Percentiles rank a stretch among this genome's conserved stretches.
Conservation (phyloP, 2,329 filamentous ascomycete species). For the Phoma sp. region DNA sequence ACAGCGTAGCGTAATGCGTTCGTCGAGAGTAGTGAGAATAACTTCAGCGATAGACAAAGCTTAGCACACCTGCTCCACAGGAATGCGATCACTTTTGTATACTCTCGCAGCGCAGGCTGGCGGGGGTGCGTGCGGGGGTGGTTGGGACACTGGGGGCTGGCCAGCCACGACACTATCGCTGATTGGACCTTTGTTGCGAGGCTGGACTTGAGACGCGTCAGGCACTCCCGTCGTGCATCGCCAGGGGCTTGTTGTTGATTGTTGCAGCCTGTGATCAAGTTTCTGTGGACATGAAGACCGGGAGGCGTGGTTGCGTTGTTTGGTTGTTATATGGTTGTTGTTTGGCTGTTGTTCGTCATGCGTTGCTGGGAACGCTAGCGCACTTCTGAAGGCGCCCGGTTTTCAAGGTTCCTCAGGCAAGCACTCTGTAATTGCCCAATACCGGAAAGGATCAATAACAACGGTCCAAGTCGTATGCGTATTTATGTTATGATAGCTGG, state of each 20-base stretch:
- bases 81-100: slow-evolving; percentile 8
- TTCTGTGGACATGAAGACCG: not conserved
- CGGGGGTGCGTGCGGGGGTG: slow-evolving; percentile 11
- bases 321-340: not conserved
- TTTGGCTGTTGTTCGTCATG: not conserved
- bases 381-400: not conserved
- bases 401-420: not conserved
- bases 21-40: too few relatives aligned
- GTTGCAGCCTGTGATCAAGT: not conserved
- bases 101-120: not conserved
- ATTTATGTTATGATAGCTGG: too few relatives aligned
- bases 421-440: too few relatives aligned
- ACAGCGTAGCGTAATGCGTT: too few relatives aligned
- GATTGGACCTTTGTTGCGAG: not conserved
- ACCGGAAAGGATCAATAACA: too few relatives aligned
- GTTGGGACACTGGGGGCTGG: slow-evolving; percentile 4
- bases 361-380: not conserved
- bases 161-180: not conserved
- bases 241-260: not conserved
- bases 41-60: too few relatives aligned
- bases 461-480: too few relatives aligned
- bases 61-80: not conserved
- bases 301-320: not conserved
- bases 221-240: not conserved
- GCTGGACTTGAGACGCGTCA: slow-evolving; percentile 10